These are phyloP conservation scores for Kazachstania viticola DNA, from an alignment of 805 yeast species.

Conservation along the genomic window DNA sequence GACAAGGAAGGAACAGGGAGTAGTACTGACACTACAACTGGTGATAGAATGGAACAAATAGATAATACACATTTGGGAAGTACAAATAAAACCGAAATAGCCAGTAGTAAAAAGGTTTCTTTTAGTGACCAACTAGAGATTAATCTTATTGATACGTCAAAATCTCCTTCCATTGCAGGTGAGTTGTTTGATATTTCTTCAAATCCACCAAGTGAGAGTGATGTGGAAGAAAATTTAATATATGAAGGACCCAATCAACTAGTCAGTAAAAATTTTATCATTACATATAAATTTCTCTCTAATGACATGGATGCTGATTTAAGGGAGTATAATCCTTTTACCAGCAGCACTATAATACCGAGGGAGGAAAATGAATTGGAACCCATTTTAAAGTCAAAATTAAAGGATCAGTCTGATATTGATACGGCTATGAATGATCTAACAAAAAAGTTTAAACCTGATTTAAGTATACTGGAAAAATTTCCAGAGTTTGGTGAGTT, in stretches of 20 bases:
- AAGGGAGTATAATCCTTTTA: too few relatives aligned
- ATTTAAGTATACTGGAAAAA: conserved; percentile 22
- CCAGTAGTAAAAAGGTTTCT: conserved; percentile 12
- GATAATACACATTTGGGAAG: too few relatives aligned
- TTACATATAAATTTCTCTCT: conserved; percentile 33
- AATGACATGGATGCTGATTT: too few relatives aligned
- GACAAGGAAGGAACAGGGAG: too few relatives aligned
- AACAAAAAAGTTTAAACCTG: conserved; percentile 36
- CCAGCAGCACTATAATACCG: too few relatives aligned
- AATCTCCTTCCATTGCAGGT: conserved; percentile 5
- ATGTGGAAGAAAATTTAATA: conserved; percentile 9
- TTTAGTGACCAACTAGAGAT: conserved; percentile 12
- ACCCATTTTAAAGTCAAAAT: conserved; percentile 1
- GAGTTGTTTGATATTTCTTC: neutral
- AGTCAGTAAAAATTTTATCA: conserved; percentile 43
- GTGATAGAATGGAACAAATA: too few relatives aligned
- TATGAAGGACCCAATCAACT: conserved; percentile 63
- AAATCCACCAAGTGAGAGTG: conserved; percentile 2
- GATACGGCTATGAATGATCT: too few relatives aligned
- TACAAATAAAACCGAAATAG: neutral
- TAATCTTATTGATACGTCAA: conserved; percentile 8
- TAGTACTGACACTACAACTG: too few relatives aligned
- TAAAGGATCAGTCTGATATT: conserved; percentile 19
- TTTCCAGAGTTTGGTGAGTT: conserved; percentile 53
- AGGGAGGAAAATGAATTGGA: neutral